Evolutionary conservation across 2,329 filamentous ascomycete genomes (phyloP).

Genomic region (Stenocarpella maydis): DNA sequence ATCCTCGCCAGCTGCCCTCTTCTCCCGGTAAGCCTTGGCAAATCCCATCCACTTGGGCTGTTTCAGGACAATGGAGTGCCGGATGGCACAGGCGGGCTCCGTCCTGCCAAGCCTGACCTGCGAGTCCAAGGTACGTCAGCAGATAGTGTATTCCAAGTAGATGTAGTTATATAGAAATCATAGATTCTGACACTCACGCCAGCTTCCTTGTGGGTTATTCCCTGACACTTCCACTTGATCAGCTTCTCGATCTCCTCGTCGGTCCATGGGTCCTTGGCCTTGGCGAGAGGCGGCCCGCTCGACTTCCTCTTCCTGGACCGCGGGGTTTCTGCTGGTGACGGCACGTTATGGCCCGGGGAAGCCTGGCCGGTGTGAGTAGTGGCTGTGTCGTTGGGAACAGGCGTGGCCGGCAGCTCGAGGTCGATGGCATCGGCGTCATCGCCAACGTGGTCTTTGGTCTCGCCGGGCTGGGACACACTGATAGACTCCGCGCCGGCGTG

Average conservation of each 20-base stretch:
- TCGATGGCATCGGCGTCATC: neutral
- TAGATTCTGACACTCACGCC: too few species aligned
- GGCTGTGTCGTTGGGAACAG: neutral
- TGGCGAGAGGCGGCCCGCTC: neutral
- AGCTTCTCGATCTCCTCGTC: slow-evolving; percentile 25
- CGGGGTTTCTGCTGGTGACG: too few species aligned
- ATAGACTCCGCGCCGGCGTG: neutral
- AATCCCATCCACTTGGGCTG: neutral
- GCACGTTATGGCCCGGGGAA: neutral
- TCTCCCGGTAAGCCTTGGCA: neutral
- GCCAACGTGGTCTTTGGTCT: neutral
- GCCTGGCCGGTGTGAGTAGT: neutral
- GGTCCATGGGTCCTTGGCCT: slow-evolving; percentile 10
- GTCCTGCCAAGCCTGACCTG: neutral
- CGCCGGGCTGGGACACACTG: too few species aligned
- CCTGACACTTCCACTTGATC: slow-evolving; percentile 6
- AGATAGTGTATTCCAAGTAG: too few species aligned
- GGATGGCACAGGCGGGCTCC: slow-evolving; percentile 17
- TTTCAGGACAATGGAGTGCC: neutral
- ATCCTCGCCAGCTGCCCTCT: neutral
- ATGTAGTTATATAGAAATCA: too few species aligned
- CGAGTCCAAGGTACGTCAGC: neutral
- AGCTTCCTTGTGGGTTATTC: slow-evolving; percentile 8
- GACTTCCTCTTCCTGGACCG: neutral
- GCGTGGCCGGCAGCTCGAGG: neutral